These are phyloP conservation scores for Phytophthora chlamydospora DNA, from an alignment of 352 stramenopile species.

Conservation along the genomic window DNA sequence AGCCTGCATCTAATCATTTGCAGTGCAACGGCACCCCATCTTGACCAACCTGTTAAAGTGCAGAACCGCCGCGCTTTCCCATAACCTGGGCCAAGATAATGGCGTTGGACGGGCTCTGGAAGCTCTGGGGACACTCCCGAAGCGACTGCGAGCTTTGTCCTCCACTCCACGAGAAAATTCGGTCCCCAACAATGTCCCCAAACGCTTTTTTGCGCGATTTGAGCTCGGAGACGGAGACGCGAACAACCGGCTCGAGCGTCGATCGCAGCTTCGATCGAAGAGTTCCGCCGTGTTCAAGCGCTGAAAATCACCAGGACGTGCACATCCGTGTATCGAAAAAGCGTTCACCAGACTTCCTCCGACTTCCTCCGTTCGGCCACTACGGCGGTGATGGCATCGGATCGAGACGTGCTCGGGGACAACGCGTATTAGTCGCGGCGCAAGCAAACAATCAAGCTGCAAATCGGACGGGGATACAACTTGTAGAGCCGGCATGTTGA, in stretches of 20 bases:
- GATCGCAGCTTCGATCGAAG: neutral
- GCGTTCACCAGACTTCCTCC: too few species aligned
- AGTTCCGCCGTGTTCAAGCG: conserved; percentile 15
- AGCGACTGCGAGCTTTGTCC: neutral
- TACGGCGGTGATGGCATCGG: too few species aligned
- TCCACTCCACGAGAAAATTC: conserved; percentile 17
- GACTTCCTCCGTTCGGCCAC: too few species aligned
- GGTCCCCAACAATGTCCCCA: conserved; percentile 20
- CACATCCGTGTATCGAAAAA: conserved; percentile 9
- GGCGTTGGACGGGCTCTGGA: neutral
- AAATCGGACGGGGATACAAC: conserved; percentile 6
- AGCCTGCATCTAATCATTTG: conserved; percentile 5
- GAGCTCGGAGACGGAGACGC: neutral
- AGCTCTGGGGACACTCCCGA: conserved; percentile 10
- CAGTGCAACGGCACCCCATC: neutral
- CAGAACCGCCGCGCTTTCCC: conserved; percentile 1
- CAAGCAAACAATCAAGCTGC: conserved; percentile 2
- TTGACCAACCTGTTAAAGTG: conserved; percentile 8
- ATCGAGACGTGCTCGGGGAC: too few species aligned
- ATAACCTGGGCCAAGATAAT: conserved; percentile 6
- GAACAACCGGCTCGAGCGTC: conserved; percentile 8
- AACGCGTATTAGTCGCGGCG: too few species aligned
- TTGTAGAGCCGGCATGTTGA: conserved; percentile 7
- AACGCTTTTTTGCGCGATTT: conserved; percentile 12
- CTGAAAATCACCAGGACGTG: conserved; percentile 3